Evolutionary conservation across 2,329 filamentous ascomycete genomes (phyloP).

Genomic region (Lachnellula subtilissima): DNA sequence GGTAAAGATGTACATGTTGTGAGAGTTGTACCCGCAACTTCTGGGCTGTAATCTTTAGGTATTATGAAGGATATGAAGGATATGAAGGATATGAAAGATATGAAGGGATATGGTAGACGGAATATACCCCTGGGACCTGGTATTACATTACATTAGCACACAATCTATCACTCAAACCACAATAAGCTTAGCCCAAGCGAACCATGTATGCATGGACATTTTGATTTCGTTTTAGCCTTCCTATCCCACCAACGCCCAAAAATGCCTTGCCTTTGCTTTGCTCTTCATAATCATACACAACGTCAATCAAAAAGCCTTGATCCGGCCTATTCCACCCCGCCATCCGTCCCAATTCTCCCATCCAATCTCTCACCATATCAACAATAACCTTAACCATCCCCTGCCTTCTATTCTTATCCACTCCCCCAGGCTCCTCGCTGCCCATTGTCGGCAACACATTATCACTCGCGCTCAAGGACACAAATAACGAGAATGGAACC

Average conservation of each 20-base stretch:
- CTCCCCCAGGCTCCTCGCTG: conserved; percentile 50
- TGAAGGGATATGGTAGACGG: neutral
- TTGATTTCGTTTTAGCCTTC: neutral
- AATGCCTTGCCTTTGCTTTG: neutral
- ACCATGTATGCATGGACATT: neutral
- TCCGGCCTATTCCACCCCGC: conserved; percentile 29
- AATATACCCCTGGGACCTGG: neutral
- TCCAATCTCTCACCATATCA: conserved; percentile 49
- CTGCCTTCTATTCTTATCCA: conserved; percentile 49
- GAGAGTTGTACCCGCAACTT: too few species aligned
- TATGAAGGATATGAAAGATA: neutral
- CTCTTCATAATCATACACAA: neutral
- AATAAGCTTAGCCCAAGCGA: neutral
- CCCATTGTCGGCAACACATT: conserved; percentile 94
- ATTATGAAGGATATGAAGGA: too few species aligned
- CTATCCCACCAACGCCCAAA: neutral
- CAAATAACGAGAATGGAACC: conserved; percentile 90
- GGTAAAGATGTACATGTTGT: too few species aligned
- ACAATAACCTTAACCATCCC: conserved; percentile 64
- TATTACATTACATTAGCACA: neutral
- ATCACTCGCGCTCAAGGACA: conserved; percentile 88
- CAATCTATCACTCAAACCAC: neutral
- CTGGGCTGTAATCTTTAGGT: too few species aligned
- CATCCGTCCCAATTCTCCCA: conserved; percentile 35
- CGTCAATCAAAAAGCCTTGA: conserved; percentile 21